A percentile compares a stretch with the other conserved stretches of the same genome.
phyloP scores from a whole-genome alignment of 208 protist species.

The Endotrypanum monterogeii region DNA sequence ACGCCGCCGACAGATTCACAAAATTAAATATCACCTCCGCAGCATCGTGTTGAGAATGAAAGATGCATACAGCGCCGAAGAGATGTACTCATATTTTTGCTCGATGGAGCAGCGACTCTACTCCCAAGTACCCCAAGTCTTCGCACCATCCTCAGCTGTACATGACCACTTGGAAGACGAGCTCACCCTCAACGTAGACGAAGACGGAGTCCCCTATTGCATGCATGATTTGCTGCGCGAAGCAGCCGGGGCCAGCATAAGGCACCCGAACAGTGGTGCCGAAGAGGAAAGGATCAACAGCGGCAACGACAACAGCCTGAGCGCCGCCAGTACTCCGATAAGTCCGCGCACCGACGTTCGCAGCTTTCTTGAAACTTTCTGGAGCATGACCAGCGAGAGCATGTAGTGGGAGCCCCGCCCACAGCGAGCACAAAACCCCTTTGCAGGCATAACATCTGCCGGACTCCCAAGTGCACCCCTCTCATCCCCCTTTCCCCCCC shows the following conservation, averaged over 20 bases:
- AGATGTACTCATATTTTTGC: conserved; percentile 12
- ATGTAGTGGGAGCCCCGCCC: too few species aligned
- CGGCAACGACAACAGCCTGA: neutral
- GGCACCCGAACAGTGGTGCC: neutral
- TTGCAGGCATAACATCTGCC: too few species aligned
- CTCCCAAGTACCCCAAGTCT: neutral
- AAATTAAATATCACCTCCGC: neutral
- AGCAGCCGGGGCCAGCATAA: neutral
- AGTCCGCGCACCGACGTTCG: too few species aligned
- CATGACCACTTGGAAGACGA: neutral
- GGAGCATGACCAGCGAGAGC: too few species aligned
- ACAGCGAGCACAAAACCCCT: too few species aligned
- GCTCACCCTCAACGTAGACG: conserved; percentile 1
- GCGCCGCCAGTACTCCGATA: neutral
- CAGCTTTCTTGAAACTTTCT: too few species aligned
- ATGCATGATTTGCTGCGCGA: conserved; percentile 6
- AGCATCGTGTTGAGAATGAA: conserved; percentile 1
- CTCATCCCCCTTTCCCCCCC: too few species aligned
- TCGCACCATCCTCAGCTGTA: neutral
- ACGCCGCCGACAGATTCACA: conserved; percentile 3
- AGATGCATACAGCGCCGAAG: conserved; percentile 13
- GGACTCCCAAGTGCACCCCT: too few species aligned
- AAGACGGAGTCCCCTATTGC: conserved; percentile 14
- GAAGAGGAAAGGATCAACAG: neutral
- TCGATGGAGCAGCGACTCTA: conserved; percentile 7